phyloP scores from a whole-genome alignment of 2,329 filamentous ascomycete genomes.

The Lasiodiplodia citricola region DNA sequence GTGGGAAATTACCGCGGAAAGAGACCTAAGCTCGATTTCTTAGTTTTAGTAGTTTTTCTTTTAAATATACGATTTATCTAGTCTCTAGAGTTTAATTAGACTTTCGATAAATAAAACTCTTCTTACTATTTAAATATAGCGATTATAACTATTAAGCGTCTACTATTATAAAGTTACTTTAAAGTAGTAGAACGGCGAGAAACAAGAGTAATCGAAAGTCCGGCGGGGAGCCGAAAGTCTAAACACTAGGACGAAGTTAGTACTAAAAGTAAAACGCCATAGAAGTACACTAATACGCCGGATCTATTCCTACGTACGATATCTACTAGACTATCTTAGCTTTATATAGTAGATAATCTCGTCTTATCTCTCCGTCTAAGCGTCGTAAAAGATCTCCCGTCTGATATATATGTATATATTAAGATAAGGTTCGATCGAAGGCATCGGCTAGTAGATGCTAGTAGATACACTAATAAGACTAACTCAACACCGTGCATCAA shows the following conservation, averaged over 20 bases:
- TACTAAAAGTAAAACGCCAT: background rate
- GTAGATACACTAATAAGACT: background rate
- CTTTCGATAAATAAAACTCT: too few relatives aligned
- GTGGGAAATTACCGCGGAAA: background rate
- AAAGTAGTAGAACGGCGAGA: background rate
- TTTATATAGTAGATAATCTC: background rate
- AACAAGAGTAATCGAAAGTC: background rate
- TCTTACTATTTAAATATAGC: too few relatives aligned
- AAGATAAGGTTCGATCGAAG: background rate
- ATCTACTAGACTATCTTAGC: background rate
- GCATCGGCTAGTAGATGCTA: background rate
- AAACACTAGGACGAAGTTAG: background rate
- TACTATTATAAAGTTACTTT: too few relatives aligned
- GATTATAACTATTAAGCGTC: too few relatives aligned
- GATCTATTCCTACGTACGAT: background rate
- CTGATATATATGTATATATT: background rate
- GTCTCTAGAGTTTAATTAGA: too few relatives aligned
- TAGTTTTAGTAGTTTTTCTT: background rate
- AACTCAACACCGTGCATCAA: background rate
- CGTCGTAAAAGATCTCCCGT: background rate
- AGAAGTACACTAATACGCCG: background rate
- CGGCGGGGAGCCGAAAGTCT: constrained; percentile 10
- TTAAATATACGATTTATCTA: too few relatives aligned
- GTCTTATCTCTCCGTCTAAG: background rate
- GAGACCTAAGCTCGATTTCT: background rate